Conservation (phyloP, 495 filamentous ascomycete species). For the Aspergillus saccharolyticus region DNA sequence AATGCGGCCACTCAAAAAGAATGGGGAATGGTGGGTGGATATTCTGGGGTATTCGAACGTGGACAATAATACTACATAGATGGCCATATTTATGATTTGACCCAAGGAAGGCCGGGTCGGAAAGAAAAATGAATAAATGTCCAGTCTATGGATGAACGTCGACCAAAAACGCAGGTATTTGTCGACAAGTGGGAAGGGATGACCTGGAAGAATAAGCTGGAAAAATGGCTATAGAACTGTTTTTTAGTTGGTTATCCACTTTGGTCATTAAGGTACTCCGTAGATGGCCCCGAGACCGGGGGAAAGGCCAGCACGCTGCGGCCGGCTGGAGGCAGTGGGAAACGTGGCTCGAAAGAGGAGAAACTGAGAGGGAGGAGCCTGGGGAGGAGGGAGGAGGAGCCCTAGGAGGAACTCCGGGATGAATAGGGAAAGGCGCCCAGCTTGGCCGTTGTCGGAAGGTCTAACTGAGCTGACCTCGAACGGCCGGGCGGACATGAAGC, state of each 20-base stretch:
- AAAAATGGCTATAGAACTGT: slow-evolving; percentile 23
- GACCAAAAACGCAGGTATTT: not conserved
- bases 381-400: slow-evolving; percentile 14
- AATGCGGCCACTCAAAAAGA: not conserved
- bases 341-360: slow-evolving; percentile 5
- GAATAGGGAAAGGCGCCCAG: slow-evolving; percentile 16
- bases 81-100: too few species aligned
- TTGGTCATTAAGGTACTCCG: slow-evolving; percentile 14
- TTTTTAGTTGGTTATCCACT: slow-evolving; percentile 2
- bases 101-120: too few species aligned
- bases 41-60: too few species aligned
- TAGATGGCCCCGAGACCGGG: slow-evolving; percentile 33
- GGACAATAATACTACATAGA: too few species aligned
- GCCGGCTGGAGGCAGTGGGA: not conserved
- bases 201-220: slow-evolving; percentile 28
- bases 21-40: not conserved
- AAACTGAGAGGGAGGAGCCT: slow-evolving; percentile 10
- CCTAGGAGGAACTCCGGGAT: slow-evolving; percentile 8
- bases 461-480: slow-evolving; percentile 5
- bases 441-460: slow-evolving; percentile 39
- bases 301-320: slow-evolving; percentile 1
- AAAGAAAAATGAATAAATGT: too few species aligned
- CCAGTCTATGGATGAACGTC: slow-evolving; percentile 3
- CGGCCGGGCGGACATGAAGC: slow-evolving; percentile 12
- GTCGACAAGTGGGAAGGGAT: slow-evolving; percentile 16